These are phyloP conservation scores for Agarophyton chilense DNA, from an alignment of 23 red algal species.

Conservation along the genomic window DNA sequence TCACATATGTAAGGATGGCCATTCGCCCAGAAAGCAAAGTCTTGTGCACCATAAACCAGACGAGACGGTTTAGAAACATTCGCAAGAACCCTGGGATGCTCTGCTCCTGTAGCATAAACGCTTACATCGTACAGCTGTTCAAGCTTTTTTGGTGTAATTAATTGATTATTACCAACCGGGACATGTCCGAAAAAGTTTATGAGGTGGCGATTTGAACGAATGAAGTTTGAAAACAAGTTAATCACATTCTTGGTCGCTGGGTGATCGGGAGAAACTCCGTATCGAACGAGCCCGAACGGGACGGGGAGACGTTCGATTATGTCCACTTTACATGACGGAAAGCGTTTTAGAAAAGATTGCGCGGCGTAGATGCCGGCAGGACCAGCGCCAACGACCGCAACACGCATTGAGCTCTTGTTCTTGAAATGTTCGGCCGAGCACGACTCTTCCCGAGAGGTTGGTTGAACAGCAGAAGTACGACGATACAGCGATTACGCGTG, in stretches of 20 bases:
- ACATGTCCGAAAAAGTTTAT: conserved; percentile 85
- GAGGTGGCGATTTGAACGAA: conserved; percentile 23
- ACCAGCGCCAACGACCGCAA: conserved; percentile 81
- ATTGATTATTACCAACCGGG: not conserved
- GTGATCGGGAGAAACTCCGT: conserved; percentile 93
- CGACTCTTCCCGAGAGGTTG: no score
- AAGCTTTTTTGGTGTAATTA: not conserved
- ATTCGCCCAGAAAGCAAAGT: conserved; percentile 90
- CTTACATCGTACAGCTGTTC: not conserved
- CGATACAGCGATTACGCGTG: not conserved
- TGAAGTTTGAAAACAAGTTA: conserved; percentile 53
- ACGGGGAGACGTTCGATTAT: conserved; percentile 79
- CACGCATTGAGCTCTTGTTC: conserved; percentile 15
- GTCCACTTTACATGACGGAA: conserved; percentile 54
- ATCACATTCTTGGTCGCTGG: conserved; percentile 78
- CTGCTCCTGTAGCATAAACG: conserved; percentile 61
- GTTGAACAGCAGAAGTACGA: no score
- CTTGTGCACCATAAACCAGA: conserved; percentile 73
- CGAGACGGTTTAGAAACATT: conserved; percentile 43
- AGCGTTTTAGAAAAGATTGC: conserved; percentile 55
- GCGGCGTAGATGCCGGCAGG: conserved; percentile 85
- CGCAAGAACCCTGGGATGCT: conserved; percentile 1
- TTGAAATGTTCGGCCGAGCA: not conserved
- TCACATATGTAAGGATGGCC: conserved; percentile 74
- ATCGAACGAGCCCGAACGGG: conserved; percentile 95